phyloP scores from a whole-genome alignment of 2,329 filamentous ascomycete species.

The Ceratocystiopsis brevicomis region DNA sequence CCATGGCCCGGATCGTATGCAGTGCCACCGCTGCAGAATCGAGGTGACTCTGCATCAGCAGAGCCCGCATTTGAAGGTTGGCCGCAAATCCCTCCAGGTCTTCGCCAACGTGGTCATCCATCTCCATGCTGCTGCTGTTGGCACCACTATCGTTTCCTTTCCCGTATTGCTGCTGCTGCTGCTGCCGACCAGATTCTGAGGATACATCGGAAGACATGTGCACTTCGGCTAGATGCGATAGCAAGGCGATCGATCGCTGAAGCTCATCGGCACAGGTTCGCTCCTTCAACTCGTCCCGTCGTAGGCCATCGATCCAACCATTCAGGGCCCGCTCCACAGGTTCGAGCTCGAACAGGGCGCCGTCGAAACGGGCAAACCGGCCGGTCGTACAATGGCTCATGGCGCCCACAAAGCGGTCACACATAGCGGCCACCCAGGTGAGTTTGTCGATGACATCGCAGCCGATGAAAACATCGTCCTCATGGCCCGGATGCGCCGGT shows the following conservation, averaged over 20 bases:
- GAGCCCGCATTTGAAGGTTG: conserved; percentile 57
- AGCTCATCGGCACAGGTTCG: conserved; percentile 65
- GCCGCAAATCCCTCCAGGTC: conserved; percentile 58
- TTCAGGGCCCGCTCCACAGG: conserved; percentile 82
- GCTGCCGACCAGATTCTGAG: too few species aligned
- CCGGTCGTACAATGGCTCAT: conserved; percentile 62
- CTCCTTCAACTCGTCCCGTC: conserved; percentile 71
- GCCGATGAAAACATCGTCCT: conserved; percentile 62
- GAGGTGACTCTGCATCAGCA: conserved; percentile 61
- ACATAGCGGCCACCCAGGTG: conserved; percentile 66
- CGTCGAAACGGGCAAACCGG: conserved; percentile 61
- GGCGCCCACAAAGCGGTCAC: conserved; percentile 63
- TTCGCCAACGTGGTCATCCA: conserved; percentile 10
- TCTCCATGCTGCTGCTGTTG: conserved; percentile 2
- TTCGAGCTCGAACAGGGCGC: conserved; percentile 70
- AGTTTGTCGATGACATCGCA: conserved; percentile 75
- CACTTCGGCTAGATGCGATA: conserved; percentile 70
- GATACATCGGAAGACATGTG: conserved; percentile 35
- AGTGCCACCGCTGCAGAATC: conserved; percentile 58
- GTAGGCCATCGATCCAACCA: conserved; percentile 67
- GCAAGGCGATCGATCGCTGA: conserved; percentile 65
- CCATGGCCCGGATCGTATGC: conserved; percentile 41
- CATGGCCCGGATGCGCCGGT: conserved; percentile 44
- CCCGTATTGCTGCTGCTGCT: neutral
- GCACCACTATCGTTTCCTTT: neutral